Base-by-base conservation (phyloP, 768 basidiomycete genomes). In the Vararia minispora region DNA sequence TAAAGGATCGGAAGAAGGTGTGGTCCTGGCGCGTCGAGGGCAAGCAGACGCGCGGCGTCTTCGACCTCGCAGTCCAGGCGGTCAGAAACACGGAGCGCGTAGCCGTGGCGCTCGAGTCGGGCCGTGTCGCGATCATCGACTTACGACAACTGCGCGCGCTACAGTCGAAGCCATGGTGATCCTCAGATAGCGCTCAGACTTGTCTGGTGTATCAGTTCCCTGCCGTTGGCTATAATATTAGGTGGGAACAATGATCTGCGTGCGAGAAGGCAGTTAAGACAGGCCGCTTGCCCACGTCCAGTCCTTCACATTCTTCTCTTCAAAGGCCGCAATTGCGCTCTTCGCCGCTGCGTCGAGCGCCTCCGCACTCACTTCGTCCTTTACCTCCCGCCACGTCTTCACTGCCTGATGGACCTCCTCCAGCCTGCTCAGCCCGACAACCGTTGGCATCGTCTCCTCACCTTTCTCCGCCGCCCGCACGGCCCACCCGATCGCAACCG, bases 401-500 rank as follows among this genome's bases (percentile, higher is more conserved):
- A 85, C 63, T 41, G 72, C 75, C 46, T 77, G 74, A 51, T 88
- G 84, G 31, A 91, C 86, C 52, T 92, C 87, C 31, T 56, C 47
- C 17, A 68, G 67, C n/a, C 60, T 69, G 49, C 82, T 78, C 33
- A 90, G 64, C 2, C 89, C 88, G 4, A 76, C 66, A 9, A 84
- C 83, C 28, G 79, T 69, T 4, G 85, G 82, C 33, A 78, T 62
- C 36, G 60, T 59, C 16, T 54, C 48, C 39, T 61, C 40, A 13
- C 18, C 21, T 22, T 33, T 58, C 6, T 61, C 56, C 10, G 72
- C 69, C 11, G 59, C 58, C 16, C 68, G 58, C 45, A 84, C 71
- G 2, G 79, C 71, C 56, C 71, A 91, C 9, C 84, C 82, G 20
- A 88, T 61, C 3, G 90, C 87, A 18, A 89, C 62, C 44, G 74